Evolutionary conservation across 2,329 filamentous ascomycete species (phyloP).

Genomic region (Pseudogymnoascus sp.): DNA sequence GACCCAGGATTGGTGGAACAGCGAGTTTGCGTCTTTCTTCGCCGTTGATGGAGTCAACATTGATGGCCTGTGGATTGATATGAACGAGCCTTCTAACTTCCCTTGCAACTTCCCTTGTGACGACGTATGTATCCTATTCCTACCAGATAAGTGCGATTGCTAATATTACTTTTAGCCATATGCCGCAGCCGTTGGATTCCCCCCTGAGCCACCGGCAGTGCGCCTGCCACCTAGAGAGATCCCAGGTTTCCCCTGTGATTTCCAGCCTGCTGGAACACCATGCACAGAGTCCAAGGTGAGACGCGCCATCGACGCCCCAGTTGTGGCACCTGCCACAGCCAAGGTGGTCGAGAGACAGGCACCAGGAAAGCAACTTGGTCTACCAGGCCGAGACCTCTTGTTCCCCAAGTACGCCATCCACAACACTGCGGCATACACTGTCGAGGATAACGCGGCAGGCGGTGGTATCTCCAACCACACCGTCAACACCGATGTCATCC

Average conservation of each 20-base stretch:
- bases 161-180: slow-evolving; percentile 17
- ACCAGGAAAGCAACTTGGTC: slow-evolving; percentile 43
- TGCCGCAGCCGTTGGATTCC: slow-evolving; percentile 38
- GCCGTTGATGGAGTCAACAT: slow-evolving; percentile 60
- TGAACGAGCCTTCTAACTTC: slow-evolving; percentile 51
- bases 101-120: slow-evolving; percentile 48
- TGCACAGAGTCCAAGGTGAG: slow-evolving; percentile 28
- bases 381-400: slow-evolving; percentile 56
- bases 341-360: slow-evolving; percentile 15
- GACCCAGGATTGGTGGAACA: slow-evolving; percentile 60
- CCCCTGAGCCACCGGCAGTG: slow-evolving; percentile 56
- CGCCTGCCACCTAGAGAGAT: slow-evolving; percentile 56
- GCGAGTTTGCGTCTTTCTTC: slow-evolving; percentile 61
- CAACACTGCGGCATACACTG: slow-evolving; percentile 48
- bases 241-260: slow-evolving; percentile 60
- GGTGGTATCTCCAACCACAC: slow-evolving; percentile 50
- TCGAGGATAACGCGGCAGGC: slow-evolving; percentile 35
- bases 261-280: slow-evolving; percentile 49
- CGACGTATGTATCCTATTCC: slow-evolving; percentile 23
- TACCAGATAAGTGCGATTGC: background rate
- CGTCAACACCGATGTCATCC: slow-evolving; percentile 59
- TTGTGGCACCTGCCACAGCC: background rate
- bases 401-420: slow-evolving; percentile 58
- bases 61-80: slow-evolving; percentile 71
- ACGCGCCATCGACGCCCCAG: slow-evolving; percentile 14